These are phyloP conservation scores for Isabelozyma heimii DNA, from an alignment of 805 yeast genomes.

Conservation along the genomic window DNA sequence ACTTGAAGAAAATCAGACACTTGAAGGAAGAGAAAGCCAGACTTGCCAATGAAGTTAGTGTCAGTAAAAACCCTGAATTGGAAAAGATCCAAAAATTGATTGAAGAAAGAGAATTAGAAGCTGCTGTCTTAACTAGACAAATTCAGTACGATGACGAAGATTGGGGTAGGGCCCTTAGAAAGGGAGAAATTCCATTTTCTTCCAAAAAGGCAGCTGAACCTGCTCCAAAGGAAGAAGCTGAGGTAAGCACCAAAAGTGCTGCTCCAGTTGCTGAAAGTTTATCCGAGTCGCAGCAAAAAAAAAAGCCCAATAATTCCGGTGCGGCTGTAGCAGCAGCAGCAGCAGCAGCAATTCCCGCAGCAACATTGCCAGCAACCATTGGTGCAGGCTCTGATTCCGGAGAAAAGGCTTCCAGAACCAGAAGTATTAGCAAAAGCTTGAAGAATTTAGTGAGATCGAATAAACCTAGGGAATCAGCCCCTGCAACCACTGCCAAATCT, in stretches of 20 bases:
- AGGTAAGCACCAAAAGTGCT: background rate
- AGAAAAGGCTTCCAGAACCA: background rate
- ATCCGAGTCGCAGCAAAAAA: background rate
- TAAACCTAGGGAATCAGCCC: conserved; percentile 1
- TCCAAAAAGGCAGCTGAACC: conserved; percentile 6
- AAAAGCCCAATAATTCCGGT: conserved; percentile 1
- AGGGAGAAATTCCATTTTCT: conserved; percentile 2
- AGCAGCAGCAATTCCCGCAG: background rate
- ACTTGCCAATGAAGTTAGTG: conserved; percentile 19
- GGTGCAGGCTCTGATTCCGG: background rate
- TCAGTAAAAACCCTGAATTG: conserved; percentile 12
- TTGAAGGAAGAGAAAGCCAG: conserved; percentile 37
- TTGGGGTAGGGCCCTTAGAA: conserved; percentile 9
- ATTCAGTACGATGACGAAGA: conserved; percentile 31
- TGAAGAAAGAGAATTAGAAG: conserved; percentile 31
- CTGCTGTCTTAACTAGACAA: conserved; percentile 27
- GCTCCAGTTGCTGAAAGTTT: background rate
- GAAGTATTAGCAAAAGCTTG: background rate
- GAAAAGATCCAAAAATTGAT: conserved; percentile 27
- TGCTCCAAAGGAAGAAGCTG: conserved; percentile 4
- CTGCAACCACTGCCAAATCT: conserved; percentile 3
- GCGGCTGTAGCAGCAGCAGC: background rate
- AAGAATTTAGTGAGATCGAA: background rate
- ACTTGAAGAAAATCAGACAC: conserved; percentile 37
- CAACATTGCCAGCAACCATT: background rate